phyloP scores from a whole-genome alignment of 1,284 basidiomycete species.

The Ganoderma lingzhi region DNA sequence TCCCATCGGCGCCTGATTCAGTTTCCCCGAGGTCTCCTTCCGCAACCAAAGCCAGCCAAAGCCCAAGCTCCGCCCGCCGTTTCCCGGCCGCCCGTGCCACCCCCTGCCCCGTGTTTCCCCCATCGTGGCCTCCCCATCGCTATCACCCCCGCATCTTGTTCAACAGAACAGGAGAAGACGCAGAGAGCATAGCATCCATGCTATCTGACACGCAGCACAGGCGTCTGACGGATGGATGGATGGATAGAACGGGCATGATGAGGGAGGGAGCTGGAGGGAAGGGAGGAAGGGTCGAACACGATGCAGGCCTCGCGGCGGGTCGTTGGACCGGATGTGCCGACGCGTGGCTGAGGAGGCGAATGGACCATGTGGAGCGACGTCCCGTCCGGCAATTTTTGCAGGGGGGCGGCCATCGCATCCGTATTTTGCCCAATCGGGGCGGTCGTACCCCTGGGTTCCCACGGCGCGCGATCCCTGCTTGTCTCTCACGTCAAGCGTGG shows the following conservation, averaged over 20 bases:
- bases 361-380: conserved; percentile 20
- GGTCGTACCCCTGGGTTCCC: conserved; percentile 16
- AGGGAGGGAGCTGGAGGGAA: neutral
- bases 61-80: conserved; percentile 11
- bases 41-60: neutral
- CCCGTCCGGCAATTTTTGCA: conserved; percentile 16
- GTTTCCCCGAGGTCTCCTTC: conserved; percentile 24
- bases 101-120: conserved; percentile 11
- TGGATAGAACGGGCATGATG: neutral
- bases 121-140: neutral
- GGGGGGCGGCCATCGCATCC: neutral
- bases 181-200: neutral
- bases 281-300: neutral
- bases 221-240: neutral
- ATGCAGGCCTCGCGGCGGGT: conserved; percentile 4
- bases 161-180: neutral
- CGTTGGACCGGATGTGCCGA: conserved; percentile 8
- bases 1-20: conserved; percentile 18
- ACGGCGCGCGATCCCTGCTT: conserved; percentile 13
- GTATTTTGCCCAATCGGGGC: conserved; percentile 1
- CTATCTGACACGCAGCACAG: neutral
- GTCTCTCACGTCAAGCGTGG: conserved; percentile 18
- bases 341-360: conserved; percentile 7
- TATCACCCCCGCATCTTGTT: conserved; percentile 8
- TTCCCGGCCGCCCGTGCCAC: conserved; percentile 5